Base-by-base conservation (phyloP, 208 protist species). In the Acanthamoeba triangularis region DNA sequence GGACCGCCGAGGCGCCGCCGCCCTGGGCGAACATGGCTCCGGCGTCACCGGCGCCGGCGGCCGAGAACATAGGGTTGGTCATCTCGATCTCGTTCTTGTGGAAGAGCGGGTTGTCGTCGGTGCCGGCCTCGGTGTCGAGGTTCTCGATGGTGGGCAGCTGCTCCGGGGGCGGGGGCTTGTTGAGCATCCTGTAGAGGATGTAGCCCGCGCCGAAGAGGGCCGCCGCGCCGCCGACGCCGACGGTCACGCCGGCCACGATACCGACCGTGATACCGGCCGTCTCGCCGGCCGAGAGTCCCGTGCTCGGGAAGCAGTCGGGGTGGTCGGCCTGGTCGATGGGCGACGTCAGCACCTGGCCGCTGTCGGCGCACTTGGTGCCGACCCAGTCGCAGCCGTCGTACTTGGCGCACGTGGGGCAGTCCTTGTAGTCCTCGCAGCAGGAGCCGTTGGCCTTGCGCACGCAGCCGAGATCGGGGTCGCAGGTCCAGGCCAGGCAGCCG, bases 41-140 rank as follows among this genome's bases (percentile, higher is more conserved):
- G 18, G 67, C 67, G 67, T 44, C 44, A 41, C 76, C 76, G 44
- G 20, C 76, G 37, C 44, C 44, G 44, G 41, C 44, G n/a, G 44
- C 76, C 18, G 80, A 54, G 80, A 88, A 88, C 80, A 88, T 88
- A 5, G 80, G 80, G 52, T 88, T 88, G 80, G 41, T 88, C 80
- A 88, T 88, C 80, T 88, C 80, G 80, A 88, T 63, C 52, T 88
- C 47, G 80, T 63, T 88, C n/a, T 30, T 63, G 52, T 63, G 80
- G 80, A 88, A 88, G 80, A 88, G 80, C 41, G 80, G 80, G 80
- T 88, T 88, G 49, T 88, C 80, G 80, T 88, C 80, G 47, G 80
- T 88, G 80, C 80, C 80, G 25, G 80, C 80, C 80, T 88, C 80
- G 30, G 80, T 88, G 49, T 88, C 80, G 52, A 88, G 80, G 80